Base-by-base conservation (phyloP, 352 stramenopile species). In the Phytophthora agathidicida region DNA sequence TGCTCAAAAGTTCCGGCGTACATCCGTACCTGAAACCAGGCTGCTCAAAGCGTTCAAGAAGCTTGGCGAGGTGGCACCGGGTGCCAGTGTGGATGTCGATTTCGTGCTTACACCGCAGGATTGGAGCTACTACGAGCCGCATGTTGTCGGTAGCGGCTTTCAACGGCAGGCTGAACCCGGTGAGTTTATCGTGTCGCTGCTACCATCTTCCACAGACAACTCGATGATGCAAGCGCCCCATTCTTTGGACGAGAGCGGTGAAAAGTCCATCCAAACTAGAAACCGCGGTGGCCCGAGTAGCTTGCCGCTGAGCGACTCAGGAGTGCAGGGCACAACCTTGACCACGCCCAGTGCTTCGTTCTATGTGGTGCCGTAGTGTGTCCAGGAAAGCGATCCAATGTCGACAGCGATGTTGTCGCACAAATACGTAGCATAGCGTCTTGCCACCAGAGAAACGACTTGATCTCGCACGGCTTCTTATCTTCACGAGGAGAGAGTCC, bases 1-100 rank as follows among this genome's bases (percentile, higher is more conserved):
- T 16, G 55, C 77, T 2, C 73, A 94, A 43, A 65, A 74, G 16
- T 83, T 70, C 53, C 70, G 85, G 8, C 46, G 71, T 13, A 68
- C 63, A 9, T 68, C 79, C 20, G 73, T 86, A 4, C 86, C 86
- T 0, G 83, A 92, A 53, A 71, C 71, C 43, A 94, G 93, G 52
- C 52, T 92, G 58, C 80, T 96, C 22, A 91, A 89, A 65, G 65
- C 73, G 10, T 93, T 94, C 55, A 46, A 73, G 33, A 94, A 93
- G 70, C 57, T 94, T 30, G 57, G 71, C 4, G 53, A 88, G 9
- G 33, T 62, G 5, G 28, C 71, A 0, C 50, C 60, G 5, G 70
- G 70, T 5, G 51, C 70, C 11, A 68, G 46, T 5, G 65, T 38
- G 24, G n/a, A 51, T 0, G 80, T 92, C 7, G 37, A 47, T 41